Percentiles rank a stretch among this genome's conserved stretches.
Evolutionary conservation across 257 asterid species (phyloP).

Genomic region (Penstemon davidsonii): DNA sequence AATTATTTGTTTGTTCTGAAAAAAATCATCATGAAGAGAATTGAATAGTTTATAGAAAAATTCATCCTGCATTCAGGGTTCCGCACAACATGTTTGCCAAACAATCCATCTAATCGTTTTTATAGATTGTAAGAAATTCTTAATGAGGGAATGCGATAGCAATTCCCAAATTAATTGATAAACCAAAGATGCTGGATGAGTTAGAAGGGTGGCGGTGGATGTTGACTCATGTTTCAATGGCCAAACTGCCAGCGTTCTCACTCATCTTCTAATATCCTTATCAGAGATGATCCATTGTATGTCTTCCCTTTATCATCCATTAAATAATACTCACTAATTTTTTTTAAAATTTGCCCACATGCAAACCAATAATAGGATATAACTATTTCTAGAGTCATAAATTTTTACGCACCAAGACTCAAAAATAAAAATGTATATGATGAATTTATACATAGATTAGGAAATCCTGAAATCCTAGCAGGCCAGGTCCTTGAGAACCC

Average conservation of each 20-base stretch:
- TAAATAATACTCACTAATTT: not conserved
- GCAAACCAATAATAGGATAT: not conserved
- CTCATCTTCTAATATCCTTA: no score
- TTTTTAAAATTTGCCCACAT: not conserved
- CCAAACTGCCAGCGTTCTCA: not conserved
- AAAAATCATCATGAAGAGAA: not conserved
- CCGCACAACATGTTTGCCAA: not conserved
- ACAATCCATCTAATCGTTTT: not conserved
- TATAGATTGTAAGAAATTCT: not conserved
- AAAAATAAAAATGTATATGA: not conserved
- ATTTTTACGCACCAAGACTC: not conserved
- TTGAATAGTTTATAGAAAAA: no score
- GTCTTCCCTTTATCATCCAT: not conserved
- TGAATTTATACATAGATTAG: not conserved
- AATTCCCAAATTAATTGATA: not conserved
- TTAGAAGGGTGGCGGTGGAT: not conserved
- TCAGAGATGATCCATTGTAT: not conserved
- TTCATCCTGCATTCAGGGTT: no score
- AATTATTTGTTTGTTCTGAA: not conserved
- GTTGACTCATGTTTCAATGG: slow-evolving; percentile 1
- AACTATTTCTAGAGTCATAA: not conserved
- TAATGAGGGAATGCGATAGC: no score
- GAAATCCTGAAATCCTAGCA: not conserved
- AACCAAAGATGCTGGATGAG: not conserved
- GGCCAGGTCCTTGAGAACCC: not conserved